Conservation (phyloP, 2,329 filamentous ascomycete species). For the Periconia macrospinosa region DNA sequence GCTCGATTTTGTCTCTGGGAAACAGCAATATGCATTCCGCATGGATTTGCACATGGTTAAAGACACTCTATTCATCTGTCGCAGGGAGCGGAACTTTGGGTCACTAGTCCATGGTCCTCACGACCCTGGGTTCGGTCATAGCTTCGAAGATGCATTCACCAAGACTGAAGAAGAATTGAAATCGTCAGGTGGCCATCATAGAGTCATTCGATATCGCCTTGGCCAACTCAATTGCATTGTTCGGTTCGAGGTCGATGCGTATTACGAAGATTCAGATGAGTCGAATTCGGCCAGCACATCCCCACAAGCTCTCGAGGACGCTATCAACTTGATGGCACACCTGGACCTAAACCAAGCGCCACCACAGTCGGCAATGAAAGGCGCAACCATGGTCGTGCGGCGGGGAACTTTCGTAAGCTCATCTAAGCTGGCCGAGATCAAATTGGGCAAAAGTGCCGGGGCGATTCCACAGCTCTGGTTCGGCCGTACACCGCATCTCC, state of each 20-base stretch:
- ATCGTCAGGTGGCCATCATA: slow-evolving; percentile 18
- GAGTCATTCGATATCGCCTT: slow-evolving; percentile 21
- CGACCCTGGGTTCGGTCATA: slow-evolving; percentile 31
- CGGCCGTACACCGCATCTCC: slow-evolving; percentile 21
- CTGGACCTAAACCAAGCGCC: background rate
- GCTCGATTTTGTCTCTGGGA: slow-evolving; percentile 20
- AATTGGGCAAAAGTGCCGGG: slow-evolving; percentile 8
- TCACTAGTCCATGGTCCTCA: slow-evolving; percentile 14
- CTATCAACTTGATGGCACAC: slow-evolving; percentile 5
- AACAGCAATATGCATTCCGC: slow-evolving; percentile 25
- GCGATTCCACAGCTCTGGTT: slow-evolving; percentile 25
- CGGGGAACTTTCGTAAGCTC: slow-evolving; percentile 5
- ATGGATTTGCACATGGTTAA: slow-evolving; percentile 37
- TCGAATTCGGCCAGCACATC: slow-evolving; percentile 2
- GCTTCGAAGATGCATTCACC: slow-evolving; percentile 34
- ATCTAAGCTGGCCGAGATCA: slow-evolving; percentile 19
- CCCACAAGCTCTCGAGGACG: slow-evolving; percentile 4
- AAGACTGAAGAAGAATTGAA: slow-evolving; percentile 16
- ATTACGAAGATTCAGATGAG: slow-evolving; percentile 8
- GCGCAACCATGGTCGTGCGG: slow-evolving; percentile 5
- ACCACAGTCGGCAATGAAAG: background rate
- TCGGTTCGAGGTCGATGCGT: slow-evolving; percentile 24
- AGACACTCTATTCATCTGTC: slow-evolving; percentile 37
- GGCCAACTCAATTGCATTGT: slow-evolving; percentile 18
- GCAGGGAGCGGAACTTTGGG: slow-evolving; percentile 23